Conservation (phyloP, 192 early-diverging fungal species). For the Backusella australiensis region DNA sequence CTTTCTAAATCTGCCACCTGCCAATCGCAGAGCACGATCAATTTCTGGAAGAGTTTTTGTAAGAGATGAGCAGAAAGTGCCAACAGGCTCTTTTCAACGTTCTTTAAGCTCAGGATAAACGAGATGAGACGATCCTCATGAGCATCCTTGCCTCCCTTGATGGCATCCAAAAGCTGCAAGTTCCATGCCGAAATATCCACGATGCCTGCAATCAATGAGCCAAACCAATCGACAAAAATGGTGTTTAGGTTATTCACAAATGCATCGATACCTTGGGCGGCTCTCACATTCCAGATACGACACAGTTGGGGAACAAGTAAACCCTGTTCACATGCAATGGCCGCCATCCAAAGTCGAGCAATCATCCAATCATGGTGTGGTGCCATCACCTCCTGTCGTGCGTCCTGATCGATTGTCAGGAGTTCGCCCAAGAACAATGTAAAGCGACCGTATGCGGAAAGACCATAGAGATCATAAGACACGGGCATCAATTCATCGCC, state of each 20-base stretch:
- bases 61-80: conserved; percentile 5
- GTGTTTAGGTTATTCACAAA: conserved; percentile 14
- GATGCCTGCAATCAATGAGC: neutral
- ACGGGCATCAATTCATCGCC: conserved; percentile 25
- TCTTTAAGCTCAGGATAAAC: neutral
- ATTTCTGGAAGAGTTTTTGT: neutral
- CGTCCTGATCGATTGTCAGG: conserved; percentile 30
- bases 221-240: conserved; percentile 11
- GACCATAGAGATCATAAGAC: conserved; percentile 48
- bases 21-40: neutral
- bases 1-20: neutral
- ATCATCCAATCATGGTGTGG: conserved; percentile 37
- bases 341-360: conserved; percentile 27
- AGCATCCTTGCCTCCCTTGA: neutral
- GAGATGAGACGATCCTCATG: neutral
- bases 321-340: conserved; percentile 34
- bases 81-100: neutral
- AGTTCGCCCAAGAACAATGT: conserved; percentile 43
- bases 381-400: conserved; percentile 25
- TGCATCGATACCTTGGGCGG: neutral
- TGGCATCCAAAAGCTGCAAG: neutral
- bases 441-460: conserved; percentile 45
- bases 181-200: neutral
- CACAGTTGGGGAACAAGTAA: conserved; percentile 24
- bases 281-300: conserved; percentile 21